Conservation (phyloP, 1,284 basidiomycete species). For the Marasmius sp. region DNA sequence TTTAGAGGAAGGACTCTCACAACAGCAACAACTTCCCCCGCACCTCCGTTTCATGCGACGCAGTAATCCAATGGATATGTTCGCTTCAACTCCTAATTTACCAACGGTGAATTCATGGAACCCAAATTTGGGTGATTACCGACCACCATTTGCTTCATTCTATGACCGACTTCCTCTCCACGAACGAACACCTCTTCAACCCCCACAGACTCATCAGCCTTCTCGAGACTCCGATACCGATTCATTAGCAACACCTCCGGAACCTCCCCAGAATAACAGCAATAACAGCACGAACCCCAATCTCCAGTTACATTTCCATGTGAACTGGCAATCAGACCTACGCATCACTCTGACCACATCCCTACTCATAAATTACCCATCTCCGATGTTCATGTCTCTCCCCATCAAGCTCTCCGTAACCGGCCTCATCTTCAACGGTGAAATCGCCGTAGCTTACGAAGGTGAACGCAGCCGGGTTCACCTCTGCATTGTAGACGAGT, state of each 20-base stretch:
- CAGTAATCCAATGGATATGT: conserved; percentile 55
- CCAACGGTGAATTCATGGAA: conserved; percentile 52
- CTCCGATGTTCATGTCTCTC: conserved; percentile 92
- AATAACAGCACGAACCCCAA: conserved; percentile 48
- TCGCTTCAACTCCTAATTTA: conserved; percentile 52
- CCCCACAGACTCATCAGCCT: neutral
- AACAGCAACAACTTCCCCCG: conserved; percentile 62
- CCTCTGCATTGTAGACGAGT: conserved; percentile 84
- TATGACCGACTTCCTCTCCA: conserved; percentile 5
- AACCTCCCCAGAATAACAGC: conserved; percentile 1
- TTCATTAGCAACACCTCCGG: conserved; percentile 16
- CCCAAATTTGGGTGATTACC: conserved; percentile 17
- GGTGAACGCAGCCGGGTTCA: conserved; percentile 81
- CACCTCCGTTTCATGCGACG: conserved; percentile 64
- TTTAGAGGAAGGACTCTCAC: conserved; percentile 58
- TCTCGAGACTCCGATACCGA: neutral
- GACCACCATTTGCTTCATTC: neutral
- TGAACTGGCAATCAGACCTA: conserved; percentile 77
- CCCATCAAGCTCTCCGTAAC: conserved; percentile 92
- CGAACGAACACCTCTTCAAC: conserved; percentile 29
- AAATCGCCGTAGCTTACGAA: conserved; percentile 90
- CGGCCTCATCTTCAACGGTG: conserved; percentile 83
- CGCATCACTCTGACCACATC: conserved; percentile 88
- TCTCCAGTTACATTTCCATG: conserved; percentile 73
- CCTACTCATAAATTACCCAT: conserved; percentile 94